phyloP scores from a whole-genome alignment of 2,329 filamentous ascomycete species.

The Rutstroemia sp. region DNA sequence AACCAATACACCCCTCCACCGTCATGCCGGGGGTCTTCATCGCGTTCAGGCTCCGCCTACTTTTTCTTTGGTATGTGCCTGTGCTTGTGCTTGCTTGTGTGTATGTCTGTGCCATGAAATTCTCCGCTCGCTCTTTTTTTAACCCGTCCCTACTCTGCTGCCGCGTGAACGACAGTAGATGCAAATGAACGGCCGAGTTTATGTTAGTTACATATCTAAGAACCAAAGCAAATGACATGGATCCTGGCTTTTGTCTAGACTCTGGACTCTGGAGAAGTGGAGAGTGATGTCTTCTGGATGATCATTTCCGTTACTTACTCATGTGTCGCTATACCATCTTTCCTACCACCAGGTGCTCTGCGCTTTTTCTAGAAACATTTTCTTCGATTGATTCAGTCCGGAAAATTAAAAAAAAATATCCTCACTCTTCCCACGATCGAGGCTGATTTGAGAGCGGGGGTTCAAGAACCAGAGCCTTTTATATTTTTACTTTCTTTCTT shows the following conservation, averaged over 20 bases:
- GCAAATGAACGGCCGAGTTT: too few relatives aligned
- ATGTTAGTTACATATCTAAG: too few relatives aligned
- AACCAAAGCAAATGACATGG: too few relatives aligned
- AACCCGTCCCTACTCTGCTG: too few relatives aligned
- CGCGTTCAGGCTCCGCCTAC: neutral
- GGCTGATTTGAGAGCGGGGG: too few relatives aligned
- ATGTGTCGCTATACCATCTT: too few relatives aligned
- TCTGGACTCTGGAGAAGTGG: too few relatives aligned
- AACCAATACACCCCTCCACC: neutral
- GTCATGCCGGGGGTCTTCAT: neutral
- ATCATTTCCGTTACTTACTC: too few relatives aligned
- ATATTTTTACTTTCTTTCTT: neutral
- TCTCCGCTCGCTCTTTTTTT: neutral
- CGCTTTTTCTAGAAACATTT: neutral
- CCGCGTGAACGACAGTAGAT: too few relatives aligned
- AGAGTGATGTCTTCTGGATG: too few relatives aligned
- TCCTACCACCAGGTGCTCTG: neutral
- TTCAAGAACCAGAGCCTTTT: neutral
- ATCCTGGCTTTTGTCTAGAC: too few relatives aligned
- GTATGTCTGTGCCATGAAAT: neutral
- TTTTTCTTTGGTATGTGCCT: slow-evolving; percentile 6
- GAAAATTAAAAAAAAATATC: neutral
- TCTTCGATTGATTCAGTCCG: neutral
- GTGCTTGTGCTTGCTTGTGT: neutral
- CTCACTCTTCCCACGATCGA: too few relatives aligned